These are phyloP conservation scores for Pugionium dolabratum DNA, from an alignment of 345 rosid genomes.

Conservation along the genomic window DNA sequence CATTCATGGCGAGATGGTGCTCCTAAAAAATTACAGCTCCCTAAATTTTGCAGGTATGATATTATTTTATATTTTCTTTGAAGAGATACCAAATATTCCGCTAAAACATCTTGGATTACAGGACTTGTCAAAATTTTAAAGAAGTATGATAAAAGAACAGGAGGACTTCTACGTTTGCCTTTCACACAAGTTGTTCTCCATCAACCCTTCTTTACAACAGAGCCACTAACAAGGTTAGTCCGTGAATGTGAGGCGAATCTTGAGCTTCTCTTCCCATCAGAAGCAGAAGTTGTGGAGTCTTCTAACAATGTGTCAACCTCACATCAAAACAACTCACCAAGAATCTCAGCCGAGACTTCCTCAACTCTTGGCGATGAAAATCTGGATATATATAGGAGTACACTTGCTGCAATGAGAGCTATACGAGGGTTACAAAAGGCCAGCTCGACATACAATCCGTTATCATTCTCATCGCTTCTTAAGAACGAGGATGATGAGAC, in stretches of 20 bases:
- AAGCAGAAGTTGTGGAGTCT: conserved; percentile 82
- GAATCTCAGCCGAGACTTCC: conserved; percentile 45
- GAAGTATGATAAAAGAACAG: conserved; percentile 90
- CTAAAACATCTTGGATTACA: conserved; percentile 34
- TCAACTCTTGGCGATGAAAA: conserved; percentile 61
- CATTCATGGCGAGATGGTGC: conserved; percentile 96
- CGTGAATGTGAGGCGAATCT: conserved; percentile 85
- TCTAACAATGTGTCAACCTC: conserved; percentile 26
- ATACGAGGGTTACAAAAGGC: conserved; percentile 81
- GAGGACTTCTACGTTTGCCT: conserved; percentile 71
- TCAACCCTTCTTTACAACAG: conserved; percentile 85
- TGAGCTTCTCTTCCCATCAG: conserved; percentile 82
- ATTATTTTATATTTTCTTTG: not conserved
- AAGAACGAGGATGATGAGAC: conserved; percentile 63
- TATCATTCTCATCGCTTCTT: conserved; percentile 64
- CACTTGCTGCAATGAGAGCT: conserved; percentile 94
- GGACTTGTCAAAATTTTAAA: conserved; percentile 86
- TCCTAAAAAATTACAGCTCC: conserved; percentile 86
- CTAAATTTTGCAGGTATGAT: conserved; percentile 80
- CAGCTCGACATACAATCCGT: conserved; percentile 84
- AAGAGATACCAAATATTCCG: not conserved
- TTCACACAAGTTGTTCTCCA: conserved; percentile 76
- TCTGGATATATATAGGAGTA: conserved; percentile 73
- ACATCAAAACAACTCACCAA: conserved; percentile 31
- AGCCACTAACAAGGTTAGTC: conserved; percentile 81